Base-by-base conservation (phyloP, 1,284 basidiomycete species). In the Moniliella sp. region DNA sequence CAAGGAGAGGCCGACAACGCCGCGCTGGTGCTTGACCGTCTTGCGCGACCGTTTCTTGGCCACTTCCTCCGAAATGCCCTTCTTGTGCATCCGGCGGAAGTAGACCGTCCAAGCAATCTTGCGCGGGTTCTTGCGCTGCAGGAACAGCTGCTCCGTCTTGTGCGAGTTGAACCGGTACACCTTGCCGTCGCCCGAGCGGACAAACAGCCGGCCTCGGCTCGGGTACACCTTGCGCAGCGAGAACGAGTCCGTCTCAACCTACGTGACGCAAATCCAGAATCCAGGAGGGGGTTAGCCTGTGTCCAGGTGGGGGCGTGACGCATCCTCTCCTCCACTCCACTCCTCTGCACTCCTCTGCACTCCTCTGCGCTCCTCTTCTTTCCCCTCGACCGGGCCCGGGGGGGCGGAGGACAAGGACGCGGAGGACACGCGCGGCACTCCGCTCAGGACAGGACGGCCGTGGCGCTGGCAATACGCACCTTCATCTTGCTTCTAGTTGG, bases 71-170 rank as follows among this genome's bases (percentile, higher is more conserved):
- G 84, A 83, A 64, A 97, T 74, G 65, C 86, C 88, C 78, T 97
- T 97, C 76, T 91, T 93, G 75, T 97, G 91, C 76, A 93, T 84
- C 57, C 83, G 78, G 55, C 88, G 79, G 75, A 81, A 97, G 40
- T 84, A 76, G 61, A 74, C 70, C 39, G 88, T 97, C 91, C 88
- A 97, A 48, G 88, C 79, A 66, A 97, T 84, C 76, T 97, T 94
- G 64, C 88, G 81, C 35, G 91, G 88, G 73, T 97, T 97, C 72
- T 97, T 97, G 69, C 88, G 81, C 67, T 97, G 91, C 43, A 83
- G 70, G 78, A 97, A 97, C 50, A 97, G 78, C 42, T 86, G 94
- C 56, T 86, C 73, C 63, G 74, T 78, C 75, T 58, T 58, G 33
- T 46, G 49, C 30, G 48, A 46, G 39, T 45, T 39, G 48, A 58